Evolutionary conservation across 805 yeast genomes (phyloP).

Genomic region (Tanozyma kutaoensis): DNA sequence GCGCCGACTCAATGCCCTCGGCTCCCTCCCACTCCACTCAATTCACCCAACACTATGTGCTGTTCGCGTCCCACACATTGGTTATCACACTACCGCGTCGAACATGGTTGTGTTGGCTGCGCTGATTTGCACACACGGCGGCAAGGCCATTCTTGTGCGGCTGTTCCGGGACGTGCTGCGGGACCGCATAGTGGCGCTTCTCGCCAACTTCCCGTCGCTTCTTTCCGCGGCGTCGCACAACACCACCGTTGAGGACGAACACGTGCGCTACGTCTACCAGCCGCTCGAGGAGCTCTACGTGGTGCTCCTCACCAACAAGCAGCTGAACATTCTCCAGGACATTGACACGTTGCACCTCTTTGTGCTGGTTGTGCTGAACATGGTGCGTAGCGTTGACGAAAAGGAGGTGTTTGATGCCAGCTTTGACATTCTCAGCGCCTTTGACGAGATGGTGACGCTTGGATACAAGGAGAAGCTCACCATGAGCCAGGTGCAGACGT

Average conservation of each 20-base stretch:
- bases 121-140: constrained; percentile 85
- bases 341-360: constrained; percentile 83
- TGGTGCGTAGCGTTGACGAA: constrained; percentile 64
- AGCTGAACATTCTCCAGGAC: constrained; percentile 87
- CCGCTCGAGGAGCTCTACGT: constrained; percentile 91
- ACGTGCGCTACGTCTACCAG: constrained; percentile 87
- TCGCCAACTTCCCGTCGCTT: constrained; percentile 76
- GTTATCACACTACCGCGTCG: too few species aligned
- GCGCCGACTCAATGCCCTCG: too few species aligned
- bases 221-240: constrained; percentile 67
- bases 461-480: constrained; percentile 87
- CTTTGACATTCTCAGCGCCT: constrained; percentile 80
- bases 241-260: constrained; percentile 87
- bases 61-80: too few species aligned
- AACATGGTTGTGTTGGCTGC: constrained; percentile 80
- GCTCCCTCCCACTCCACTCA: too few species aligned
- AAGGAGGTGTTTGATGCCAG: constrained; percentile 73
- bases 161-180: constrained; percentile 79
- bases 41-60: too few species aligned
- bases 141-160: constrained; percentile 83
- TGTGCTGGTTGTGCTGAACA: constrained; percentile 65
- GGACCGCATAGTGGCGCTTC: constrained; percentile 74
- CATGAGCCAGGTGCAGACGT: constrained; percentile 70
- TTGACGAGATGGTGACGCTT: constrained; percentile 82
- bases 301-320: constrained; percentile 80